Evolutionary conservation across 495 filamentous ascomycete genomes (phyloP).

Genomic region (Hypoxylon intermedium): DNA sequence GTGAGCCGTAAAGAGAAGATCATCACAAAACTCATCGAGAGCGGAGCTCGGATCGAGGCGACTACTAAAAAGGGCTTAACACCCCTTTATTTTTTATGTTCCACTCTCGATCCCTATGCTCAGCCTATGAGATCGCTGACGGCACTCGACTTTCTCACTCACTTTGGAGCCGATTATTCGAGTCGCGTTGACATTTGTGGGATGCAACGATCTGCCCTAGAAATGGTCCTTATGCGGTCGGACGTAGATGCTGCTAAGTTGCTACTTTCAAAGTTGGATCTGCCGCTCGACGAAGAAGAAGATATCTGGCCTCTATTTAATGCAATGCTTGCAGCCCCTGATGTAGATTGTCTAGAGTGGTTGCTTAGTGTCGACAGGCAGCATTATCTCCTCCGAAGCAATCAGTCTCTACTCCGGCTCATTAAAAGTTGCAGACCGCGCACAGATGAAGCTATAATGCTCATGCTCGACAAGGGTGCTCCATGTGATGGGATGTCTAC

Average conservation of each 20-base stretch:
- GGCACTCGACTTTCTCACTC: conserved; percentile 3
- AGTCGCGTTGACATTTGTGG: not conserved
- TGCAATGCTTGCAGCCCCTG: not conserved
- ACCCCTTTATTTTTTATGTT: conserved; percentile 8
- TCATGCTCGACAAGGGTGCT: conserved; percentile 2
- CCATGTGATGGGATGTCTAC: not conserved
- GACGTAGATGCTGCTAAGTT: not conserved
- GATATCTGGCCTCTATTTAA: conserved; percentile 8
- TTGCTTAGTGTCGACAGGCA: conserved; percentile 2
- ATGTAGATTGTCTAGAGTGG: not conserved
- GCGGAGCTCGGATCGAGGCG: conserved; percentile 5
- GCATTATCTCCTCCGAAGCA: not conserved
- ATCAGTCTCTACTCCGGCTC: not conserved
- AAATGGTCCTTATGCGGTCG: not conserved
- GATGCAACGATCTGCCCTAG: conserved; percentile 1
- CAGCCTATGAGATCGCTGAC: not conserved
- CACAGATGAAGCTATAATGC: not conserved
- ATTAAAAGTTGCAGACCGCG: not conserved
- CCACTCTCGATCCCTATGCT: not conserved
- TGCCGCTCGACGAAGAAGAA: not conserved
- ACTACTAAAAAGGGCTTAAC: not conserved
- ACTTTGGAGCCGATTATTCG: conserved; percentile 2
- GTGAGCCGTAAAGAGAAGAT: not conserved
- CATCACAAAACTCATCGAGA: not conserved
- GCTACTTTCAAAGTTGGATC: not conserved